Conservation (phyloP, 129 eudicot genomes). For the Solidago caesia region DNA sequence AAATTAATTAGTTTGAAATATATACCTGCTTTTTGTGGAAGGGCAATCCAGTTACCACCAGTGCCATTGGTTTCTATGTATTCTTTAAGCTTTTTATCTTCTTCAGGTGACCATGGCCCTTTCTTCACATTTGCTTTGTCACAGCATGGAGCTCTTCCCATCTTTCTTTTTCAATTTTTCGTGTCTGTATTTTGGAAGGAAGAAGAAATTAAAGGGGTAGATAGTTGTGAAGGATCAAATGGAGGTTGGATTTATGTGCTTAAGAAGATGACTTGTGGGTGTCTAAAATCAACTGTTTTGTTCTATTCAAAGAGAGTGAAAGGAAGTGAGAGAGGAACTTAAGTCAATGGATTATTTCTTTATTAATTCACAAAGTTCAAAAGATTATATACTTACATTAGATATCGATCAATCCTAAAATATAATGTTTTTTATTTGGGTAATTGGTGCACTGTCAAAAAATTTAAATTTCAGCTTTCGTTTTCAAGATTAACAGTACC, state of each 20-base stretch:
- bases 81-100: constrained; percentile 63
- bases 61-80: constrained; percentile 61
- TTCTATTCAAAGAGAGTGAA: constrained; percentile 13
- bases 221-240: constrained; percentile 28
- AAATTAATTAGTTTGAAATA: neutral
- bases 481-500: too few species aligned
- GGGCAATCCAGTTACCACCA: constrained; percentile 78
- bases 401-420: neutral
- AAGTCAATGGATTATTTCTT: constrained; percentile 47
- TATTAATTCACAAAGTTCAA: constrained; percentile 8
- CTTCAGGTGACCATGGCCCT: constrained; percentile 88
- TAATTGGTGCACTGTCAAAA: too few species aligned
- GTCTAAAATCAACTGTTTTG: constrained; percentile 33
- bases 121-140: constrained; percentile 77
- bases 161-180: constrained; percentile 29
- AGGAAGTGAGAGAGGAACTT: constrained; percentile 14
- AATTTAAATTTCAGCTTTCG: too few species aligned
- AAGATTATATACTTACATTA: neutral
- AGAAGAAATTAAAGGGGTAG: constrained; percentile 1
- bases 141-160: constrained; percentile 90
- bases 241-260: constrained; percentile 43
- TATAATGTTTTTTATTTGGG: too few species aligned
- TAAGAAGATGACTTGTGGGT: constrained; percentile 42
- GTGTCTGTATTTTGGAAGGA: constrained; percentile 13
- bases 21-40: constrained; percentile 75